Evolutionary conservation across 2,329 filamentous ascomycete species (phyloP), one percentile per base, ranked within the genome.

Genomic region (Verticillium alfalfae): DNA sequence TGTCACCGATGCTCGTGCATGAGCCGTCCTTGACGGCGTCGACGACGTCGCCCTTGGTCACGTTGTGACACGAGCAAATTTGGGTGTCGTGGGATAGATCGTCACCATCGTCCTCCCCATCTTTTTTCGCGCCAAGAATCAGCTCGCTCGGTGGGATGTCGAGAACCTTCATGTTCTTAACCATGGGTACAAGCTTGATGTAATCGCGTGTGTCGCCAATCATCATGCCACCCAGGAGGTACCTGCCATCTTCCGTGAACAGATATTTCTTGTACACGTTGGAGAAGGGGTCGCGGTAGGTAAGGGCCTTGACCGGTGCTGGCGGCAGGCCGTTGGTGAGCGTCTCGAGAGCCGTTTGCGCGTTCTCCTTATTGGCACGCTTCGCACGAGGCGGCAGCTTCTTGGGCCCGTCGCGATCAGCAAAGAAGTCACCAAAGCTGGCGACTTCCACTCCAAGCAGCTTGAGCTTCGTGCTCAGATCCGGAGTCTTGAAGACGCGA

Each of bases 161-260:
- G 1, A 97, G 81, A 64, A 82, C 80, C 72, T 93, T 96, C 71
- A 92, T 90, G 66, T 85, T 88, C 78, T 93, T 96, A 60, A 95
- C 92, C 81, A 96, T 87, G 1, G 91, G 90, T 1, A 96, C 91
- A 26, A 97, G 78, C 73, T 94, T 96, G 76, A 96, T 85, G 70
- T 96, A 97, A 76, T 97, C 93, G 65, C 85, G 89, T 0, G 92
- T 96, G 70, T 97, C 93, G 45, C 93, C 93, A 64, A 97, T 95
- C 92, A 97, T 96, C 92, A 97, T 97, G 4, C 93, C 93, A n/a
- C 93, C 93, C 0, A 97, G 84, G 1, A 97, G 79, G 69, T 94
- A 94, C 72, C 96, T 96, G 34, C 93, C 93, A 70, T 97, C 93
- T 70, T 88, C 79, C 0, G 93, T 96, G 70, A 97, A 97, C 12